Conservation (phyloP, 106 monocot genomes). For the Phalaenopsis equestris region DNA sequence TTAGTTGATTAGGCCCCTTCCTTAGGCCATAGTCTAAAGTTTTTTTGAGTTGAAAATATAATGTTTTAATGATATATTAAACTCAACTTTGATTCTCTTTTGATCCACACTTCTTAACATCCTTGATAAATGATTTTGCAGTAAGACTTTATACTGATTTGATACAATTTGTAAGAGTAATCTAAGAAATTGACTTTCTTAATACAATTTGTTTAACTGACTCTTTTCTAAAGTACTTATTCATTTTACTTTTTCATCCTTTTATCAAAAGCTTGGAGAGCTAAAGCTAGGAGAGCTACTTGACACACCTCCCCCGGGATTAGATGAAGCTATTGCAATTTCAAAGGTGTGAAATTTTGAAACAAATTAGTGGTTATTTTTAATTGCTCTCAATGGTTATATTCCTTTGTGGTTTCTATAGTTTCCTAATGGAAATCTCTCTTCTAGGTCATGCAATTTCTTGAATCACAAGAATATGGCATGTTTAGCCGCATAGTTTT, state of each 20-base stretch:
- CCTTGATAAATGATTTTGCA: neutral
- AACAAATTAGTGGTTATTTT: neutral
- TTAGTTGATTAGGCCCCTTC: neutral
- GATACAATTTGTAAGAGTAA: neutral
- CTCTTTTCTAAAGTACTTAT: neutral
- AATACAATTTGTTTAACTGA: neutral
- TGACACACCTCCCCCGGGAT: slow-evolving; percentile 91
- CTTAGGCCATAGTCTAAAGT: neutral
- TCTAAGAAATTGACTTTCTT: neutral
- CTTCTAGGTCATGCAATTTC: slow-evolving; percentile 95
- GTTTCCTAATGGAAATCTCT: neutral
- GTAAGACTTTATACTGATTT: neutral
- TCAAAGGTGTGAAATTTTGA: slow-evolving; percentile 57
- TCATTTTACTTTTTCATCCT: slow-evolving; percentile 3
- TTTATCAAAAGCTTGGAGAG: slow-evolving; percentile 72
- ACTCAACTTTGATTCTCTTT: too few relatives aligned
- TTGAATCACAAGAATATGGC: slow-evolving; percentile 83
- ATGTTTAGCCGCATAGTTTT: slow-evolving; percentile 96
- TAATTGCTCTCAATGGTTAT: slow-evolving; percentile 1
- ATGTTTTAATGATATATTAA: too few relatives aligned
- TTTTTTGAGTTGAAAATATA: too few relatives aligned
- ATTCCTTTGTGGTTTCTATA: neutral
- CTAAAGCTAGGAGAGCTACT: slow-evolving; percentile 89
- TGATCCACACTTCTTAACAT: neutral
- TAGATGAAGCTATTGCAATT: slow-evolving; percentile 99